phyloP scores from a whole-genome alignment of 1,139 yeast genomes.

The Saccharomyces hybrid region DNA sequence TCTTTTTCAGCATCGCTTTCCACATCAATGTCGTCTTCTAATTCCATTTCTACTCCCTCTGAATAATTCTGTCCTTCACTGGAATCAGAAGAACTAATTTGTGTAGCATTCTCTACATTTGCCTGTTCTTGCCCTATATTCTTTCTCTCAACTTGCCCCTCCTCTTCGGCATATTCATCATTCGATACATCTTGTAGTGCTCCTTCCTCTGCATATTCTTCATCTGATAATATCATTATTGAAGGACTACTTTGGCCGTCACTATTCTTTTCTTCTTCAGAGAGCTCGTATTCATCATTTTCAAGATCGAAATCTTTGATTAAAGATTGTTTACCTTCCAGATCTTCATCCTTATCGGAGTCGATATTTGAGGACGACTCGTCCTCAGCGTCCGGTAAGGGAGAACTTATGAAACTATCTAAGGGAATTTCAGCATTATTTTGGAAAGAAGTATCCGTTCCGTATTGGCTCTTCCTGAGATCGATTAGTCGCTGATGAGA shows the following conservation, averaged over 20 bases:
- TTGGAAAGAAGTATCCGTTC: slow-evolving; percentile 17
- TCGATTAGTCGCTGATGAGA: background rate
- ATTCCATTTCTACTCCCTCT: background rate
- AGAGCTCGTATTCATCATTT: background rate
- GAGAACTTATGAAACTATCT: slow-evolving; percentile 11
- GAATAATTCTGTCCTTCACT: background rate
- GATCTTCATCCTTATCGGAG: slow-evolving; percentile 3
- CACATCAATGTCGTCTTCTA: background rate
- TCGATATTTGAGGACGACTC: background rate
- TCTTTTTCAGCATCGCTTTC: background rate
- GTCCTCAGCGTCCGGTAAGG: background rate
- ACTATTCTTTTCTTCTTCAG: background rate
- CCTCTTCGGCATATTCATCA: slow-evolving; percentile 1
- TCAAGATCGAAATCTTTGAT: background rate
- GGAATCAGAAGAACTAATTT: too few species aligned
- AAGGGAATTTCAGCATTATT: slow-evolving; percentile 13
- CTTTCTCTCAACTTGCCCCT: background rate
- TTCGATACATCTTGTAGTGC: background rate
- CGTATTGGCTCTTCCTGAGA: slow-evolving; percentile 2
- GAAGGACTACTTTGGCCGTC: background rate
- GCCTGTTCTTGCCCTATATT: background rate
- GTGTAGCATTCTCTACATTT: too few species aligned
- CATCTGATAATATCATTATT: slow-evolving; percentile 7
- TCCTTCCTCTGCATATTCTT: slow-evolving; percentile 2
- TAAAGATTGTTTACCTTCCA: background rate